These are phyloP conservation scores for Ustilago sp. DNA, from an alignment of 1,284 basidiomycete genomes.

Conservation along the genomic window DNA sequence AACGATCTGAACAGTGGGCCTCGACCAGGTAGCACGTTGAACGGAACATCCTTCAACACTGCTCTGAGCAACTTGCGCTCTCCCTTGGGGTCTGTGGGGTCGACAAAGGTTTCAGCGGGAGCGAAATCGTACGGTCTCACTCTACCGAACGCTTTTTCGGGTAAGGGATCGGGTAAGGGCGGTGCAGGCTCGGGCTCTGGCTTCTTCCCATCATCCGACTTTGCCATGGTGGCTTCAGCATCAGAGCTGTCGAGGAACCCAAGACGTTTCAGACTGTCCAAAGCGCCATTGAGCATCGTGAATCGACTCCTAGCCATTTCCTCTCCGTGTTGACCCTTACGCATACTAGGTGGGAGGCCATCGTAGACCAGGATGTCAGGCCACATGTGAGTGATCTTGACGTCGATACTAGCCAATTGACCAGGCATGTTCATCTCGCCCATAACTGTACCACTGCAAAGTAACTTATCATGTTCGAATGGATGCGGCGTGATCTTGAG, in stretches of 20 bases:
- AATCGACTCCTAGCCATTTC: constrained; percentile 9
- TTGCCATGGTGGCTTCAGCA: constrained; percentile 6
- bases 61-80: constrained; percentile 56
- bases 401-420: constrained; percentile 60
- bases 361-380: constrained; percentile 64
- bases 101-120: constrained; percentile 54
- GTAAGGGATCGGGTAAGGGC: constrained; percentile 60
- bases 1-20: constrained; percentile 56
- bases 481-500: constrained; percentile 64
- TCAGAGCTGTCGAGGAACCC: constrained; percentile 25
- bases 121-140: constrained; percentile 60
- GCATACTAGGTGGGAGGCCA: constrained; percentile 62
- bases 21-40: constrained; percentile 58
- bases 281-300: constrained; percentile 27
- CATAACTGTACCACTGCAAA: constrained; percentile 62
- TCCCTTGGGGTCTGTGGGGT: constrained; percentile 54
- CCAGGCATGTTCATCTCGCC: constrained; percentile 62
- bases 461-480: constrained; percentile 60
- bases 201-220: constrained; percentile 34
- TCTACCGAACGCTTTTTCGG: constrained; percentile 60
- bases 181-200: constrained; percentile 51
- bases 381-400: constrained; percentile 64
- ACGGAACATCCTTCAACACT: constrained; percentile 62
- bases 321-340: constrained; percentile 23
- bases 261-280: constrained; percentile 33